Percentiles rank a stretch among this genome's conserved stretches.
Conservation (phyloP, 2,329 filamentous ascomycete species). For the Colletotrichum simmondsii region DNA sequence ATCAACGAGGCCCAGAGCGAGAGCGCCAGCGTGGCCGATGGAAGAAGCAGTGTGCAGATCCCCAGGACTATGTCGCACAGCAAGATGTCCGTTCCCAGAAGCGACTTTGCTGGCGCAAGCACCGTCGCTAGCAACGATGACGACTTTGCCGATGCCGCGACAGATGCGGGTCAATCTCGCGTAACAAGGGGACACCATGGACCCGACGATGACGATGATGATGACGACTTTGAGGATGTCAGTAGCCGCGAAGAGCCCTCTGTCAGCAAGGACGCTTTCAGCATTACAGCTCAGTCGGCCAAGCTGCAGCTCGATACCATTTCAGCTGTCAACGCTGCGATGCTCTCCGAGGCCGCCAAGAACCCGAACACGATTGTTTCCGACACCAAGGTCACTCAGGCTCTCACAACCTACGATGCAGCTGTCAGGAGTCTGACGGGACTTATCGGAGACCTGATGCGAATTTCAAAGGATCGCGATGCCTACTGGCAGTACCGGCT, state of each 20-base stretch:
- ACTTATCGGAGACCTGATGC: conserved; percentile 85
- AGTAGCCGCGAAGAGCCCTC: conserved; percentile 80
- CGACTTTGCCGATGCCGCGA: conserved; percentile 61
- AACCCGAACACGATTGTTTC: conserved; percentile 80
- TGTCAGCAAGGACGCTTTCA: conserved; percentile 90
- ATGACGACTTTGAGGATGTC: conserved; percentile 78
- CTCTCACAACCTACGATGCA: conserved; percentile 86
- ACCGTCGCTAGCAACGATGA: conserved; percentile 62
- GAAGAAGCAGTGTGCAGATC: conserved; percentile 56
- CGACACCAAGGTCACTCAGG: conserved; percentile 80
- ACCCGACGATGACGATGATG: conserved; percentile 71
- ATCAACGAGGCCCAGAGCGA: conserved; percentile 61
- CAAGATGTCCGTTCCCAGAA: conserved; percentile 43
- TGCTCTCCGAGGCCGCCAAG: conserved; percentile 76
- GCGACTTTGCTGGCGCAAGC: conserved; percentile 52
- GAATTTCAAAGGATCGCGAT: conserved; percentile 93
- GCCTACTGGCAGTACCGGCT: conserved; percentile 97
- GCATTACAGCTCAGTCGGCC: conserved; percentile 95
- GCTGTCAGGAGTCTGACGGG: conserved; percentile 89
- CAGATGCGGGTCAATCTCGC: conserved; percentile 54
- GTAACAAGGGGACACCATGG: conserved; percentile 43
- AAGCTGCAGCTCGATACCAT: conserved; percentile 89
- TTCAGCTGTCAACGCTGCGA: conserved; percentile 83
- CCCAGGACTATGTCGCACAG: conserved; percentile 52
- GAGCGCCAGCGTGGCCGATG: conserved; percentile 61